Evolutionary conservation across 2,329 filamentous ascomycete genomes (phyloP).

Genomic region (Gaeumannomyces sp.): DNA sequence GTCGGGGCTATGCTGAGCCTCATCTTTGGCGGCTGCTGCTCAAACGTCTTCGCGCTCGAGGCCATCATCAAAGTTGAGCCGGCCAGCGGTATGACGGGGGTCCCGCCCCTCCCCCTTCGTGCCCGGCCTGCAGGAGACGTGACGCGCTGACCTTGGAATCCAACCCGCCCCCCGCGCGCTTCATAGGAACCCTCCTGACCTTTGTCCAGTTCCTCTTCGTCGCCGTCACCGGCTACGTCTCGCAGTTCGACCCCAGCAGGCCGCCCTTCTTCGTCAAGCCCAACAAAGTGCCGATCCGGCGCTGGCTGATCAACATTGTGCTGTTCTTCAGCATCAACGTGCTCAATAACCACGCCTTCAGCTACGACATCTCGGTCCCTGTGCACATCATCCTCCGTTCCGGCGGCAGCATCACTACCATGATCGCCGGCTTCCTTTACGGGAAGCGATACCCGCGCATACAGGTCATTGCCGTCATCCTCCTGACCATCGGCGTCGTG

Average conservation of each 20-base stretch:
- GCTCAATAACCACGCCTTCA: constrained; percentile 95
- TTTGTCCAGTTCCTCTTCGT: constrained; percentile 88
- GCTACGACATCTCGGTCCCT: constrained; percentile 92
- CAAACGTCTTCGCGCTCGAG: constrained; percentile 88
- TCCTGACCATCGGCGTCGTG: constrained; percentile 82
- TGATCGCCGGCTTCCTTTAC: constrained; percentile 80
- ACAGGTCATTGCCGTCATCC: constrained; percentile 73
- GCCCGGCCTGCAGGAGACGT: background rate
- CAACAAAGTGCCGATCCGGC: constrained; percentile 73
- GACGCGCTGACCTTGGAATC: background rate
- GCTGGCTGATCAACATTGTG: constrained; percentile 83
- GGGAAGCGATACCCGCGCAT: constrained; percentile 77
- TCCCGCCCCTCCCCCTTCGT: background rate
- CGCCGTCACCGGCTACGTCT: constrained; percentile 68
- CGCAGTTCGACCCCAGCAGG: constrained; percentile 62
- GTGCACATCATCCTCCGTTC: constrained; percentile 95
- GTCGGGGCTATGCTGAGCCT: constrained; percentile 66
- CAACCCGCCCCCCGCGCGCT: background rate
- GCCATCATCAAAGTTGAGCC: constrained; percentile 91
- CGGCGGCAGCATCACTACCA: constrained; percentile 92
- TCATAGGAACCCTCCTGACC: constrained; percentile 70
- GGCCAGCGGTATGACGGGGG: constrained; percentile 57
- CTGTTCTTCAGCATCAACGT: constrained; percentile 93
- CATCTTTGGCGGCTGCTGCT: constrained; percentile 73
- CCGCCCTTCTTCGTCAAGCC: constrained; percentile 67